These are phyloP conservation scores for Gentiana dahurica DNA, from an alignment of 257 asterid genomes.

Conservation along the genomic window DNA sequence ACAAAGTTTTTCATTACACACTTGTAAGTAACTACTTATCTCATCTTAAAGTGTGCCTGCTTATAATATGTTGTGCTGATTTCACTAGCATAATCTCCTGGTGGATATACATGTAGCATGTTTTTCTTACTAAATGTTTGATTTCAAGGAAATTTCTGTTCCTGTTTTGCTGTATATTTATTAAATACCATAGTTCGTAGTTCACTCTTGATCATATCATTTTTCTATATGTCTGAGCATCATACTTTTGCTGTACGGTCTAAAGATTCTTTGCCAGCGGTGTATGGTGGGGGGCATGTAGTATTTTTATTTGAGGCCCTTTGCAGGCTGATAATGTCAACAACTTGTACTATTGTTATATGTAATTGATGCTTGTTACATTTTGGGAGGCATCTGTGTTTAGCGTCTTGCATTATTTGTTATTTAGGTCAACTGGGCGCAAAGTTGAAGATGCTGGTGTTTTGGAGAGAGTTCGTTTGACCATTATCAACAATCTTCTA, in stretches of 20 bases:
- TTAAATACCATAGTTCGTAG: no score
- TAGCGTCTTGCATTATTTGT: constrained; percentile 1
- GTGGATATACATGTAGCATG: background rate
- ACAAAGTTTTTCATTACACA: constrained; percentile 69
- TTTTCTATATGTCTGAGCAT: no score
- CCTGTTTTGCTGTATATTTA: no score
- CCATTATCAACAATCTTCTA: constrained; percentile 84
- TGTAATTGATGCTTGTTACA: no score
- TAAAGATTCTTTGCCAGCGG: no score
- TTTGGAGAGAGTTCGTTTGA: constrained; percentile 89
- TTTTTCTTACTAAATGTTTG: constrained; percentile 1
- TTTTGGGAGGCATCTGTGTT: no score
- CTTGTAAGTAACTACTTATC: constrained; percentile 35
- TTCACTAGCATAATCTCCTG: background rate
- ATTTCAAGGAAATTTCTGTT: background rate
- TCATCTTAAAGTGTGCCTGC: background rate
- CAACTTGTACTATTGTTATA: no score
- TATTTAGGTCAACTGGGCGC: constrained; percentile 65
- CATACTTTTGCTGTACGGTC: background rate
- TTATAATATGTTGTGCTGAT: background rate
- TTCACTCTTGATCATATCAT: no score
- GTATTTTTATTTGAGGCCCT: no score
- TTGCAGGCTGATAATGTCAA: no score
- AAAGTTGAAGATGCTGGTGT: constrained; percentile 93
- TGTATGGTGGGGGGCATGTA: no score